Percentiles rank a stretch among this genome's conserved stretches.
Conservation (phyloP, 495 filamentous ascomycete genomes). For the Aspergillus sclerotiicarbonarius region DNA sequence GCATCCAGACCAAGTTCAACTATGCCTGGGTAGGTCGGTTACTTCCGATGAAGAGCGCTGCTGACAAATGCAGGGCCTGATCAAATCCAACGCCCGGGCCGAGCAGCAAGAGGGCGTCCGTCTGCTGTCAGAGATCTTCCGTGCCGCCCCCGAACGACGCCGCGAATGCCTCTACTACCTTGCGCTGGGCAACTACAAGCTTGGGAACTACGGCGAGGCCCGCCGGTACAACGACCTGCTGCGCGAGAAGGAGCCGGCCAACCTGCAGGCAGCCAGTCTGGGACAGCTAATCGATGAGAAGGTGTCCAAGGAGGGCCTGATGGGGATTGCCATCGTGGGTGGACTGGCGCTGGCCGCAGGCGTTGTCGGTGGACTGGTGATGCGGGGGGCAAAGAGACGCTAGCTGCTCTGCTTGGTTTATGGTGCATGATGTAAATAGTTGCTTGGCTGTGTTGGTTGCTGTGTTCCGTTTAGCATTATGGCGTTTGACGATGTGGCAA, state of each 20-base stretch:
- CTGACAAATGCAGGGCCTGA: constrained; percentile 64
- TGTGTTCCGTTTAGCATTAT: not conserved
- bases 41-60: not conserved
- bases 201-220: constrained; percentile 95
- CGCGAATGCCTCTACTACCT: constrained; percentile 98
- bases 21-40: constrained; percentile 79
- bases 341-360: constrained; percentile 90
- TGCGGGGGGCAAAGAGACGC: constrained; percentile 65
- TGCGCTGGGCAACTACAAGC: constrained; percentile 93
- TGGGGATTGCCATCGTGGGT: constrained; percentile 96
- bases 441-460: not conserved
- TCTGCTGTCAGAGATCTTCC: constrained; percentile 95
- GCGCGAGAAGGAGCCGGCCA: constrained; percentile 82
- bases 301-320: constrained; percentile 86
- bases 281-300: constrained; percentile 88
- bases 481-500: not conserved
- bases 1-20: constrained; percentile 99
- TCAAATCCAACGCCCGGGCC: constrained; percentile 77
- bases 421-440: not conserved
- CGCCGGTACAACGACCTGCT: constrained; percentile 90
- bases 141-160: constrained; percentile 81
- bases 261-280: constrained; percentile 84
- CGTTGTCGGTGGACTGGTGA: constrained; percentile 82
- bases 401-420: constrained; percentile 15
- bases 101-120: constrained; percentile 96